Base-by-base conservation (phyloP, 1,284 basidiomycete genomes). In the Sanghuangporus baumii region DNA sequence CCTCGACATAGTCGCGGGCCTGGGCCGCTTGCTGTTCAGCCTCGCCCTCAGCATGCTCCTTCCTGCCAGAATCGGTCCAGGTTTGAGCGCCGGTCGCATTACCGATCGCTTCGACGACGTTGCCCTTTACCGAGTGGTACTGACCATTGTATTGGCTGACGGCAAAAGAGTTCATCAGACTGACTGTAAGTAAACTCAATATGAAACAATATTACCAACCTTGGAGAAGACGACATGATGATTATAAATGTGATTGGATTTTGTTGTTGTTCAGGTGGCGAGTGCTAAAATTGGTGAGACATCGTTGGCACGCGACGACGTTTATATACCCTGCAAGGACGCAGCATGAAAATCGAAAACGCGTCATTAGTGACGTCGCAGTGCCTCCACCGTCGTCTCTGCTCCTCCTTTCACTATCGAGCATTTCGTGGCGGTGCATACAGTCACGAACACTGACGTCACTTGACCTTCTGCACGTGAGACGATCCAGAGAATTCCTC, bases 31-130 rank as follows among this genome's bases (percentile, higher is more conserved):
- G 80, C 70, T 79, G 77, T 68, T 87, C 84, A 9, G 77, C 77
- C 72, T 91, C 88, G 57, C 89, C 89, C 60, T 78, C 72, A 48
- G 78, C 77, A 70, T 89, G 88, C 69, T 88, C 86, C 65, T 90
- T 77, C 67, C 83, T 83, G 18, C 88, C 88, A 38, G 83, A 75
- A 65, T 80, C 72, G 68, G 78, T 67, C 84, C 81, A 85, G 1
- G 75, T 70, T 58, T 74, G 66, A 7, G 75, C 70, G 20, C 83
- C 83, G 47, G 77, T 79, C 57, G 79, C 31, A 66, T 84, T 78
- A 60, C 85, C 84, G 57, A 82, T 70, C n/a, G 76, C 71, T 75
- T 90, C 87, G 67, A 88, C 83, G 60, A 73, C 71, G 59, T 74
- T 80, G 26, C 89, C 89, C 75, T 86, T 86, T 43, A 77, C 63